phyloP scores from a whole-genome alignment of 2,329 filamentous ascomycete genomes.

The Nemania abortiva region DNA sequence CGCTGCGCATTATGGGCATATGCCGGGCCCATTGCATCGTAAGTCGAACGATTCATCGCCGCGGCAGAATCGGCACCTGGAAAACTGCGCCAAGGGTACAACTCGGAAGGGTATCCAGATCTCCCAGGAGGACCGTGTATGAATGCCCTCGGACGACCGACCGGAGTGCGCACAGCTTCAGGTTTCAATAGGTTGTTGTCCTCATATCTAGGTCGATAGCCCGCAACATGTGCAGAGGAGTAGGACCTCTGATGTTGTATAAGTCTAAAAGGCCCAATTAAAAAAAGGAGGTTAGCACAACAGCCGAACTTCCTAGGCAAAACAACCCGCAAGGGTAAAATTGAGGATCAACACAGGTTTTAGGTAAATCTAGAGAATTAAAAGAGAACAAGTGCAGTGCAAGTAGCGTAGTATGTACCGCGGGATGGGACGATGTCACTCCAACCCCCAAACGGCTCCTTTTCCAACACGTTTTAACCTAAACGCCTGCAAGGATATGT shows the following conservation, averaged over 20 bases:
- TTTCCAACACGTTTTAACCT: slow-evolving; percentile 14
- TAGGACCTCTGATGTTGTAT: slow-evolving; percentile 45
- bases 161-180: slow-evolving; percentile 26
- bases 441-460: slow-evolving; percentile 8
- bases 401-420: neutral
- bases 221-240: slow-evolving; percentile 46
- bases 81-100: slow-evolving; percentile 35
- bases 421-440: slow-evolving; percentile 21
- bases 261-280: slow-evolving; percentile 37
- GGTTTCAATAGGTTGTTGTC: slow-evolving; percentile 43
- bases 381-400: slow-evolving; percentile 24
- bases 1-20: slow-evolving; percentile 41
- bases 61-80: slow-evolving; percentile 29
- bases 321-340: slow-evolving; percentile 32
- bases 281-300: slow-evolving; percentile 44
- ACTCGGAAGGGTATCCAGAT: slow-evolving; percentile 39
- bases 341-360: slow-evolving; percentile 44
- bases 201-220: slow-evolving; percentile 41
- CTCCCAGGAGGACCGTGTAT: slow-evolving; percentile 38
- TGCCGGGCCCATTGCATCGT: slow-evolving; percentile 37
- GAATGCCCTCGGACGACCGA: slow-evolving; percentile 22
- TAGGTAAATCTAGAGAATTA: slow-evolving; percentile 3
- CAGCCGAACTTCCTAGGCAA: slow-evolving; percentile 24
- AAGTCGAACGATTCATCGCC: slow-evolving; percentile 41
- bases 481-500: slow-evolving; percentile 8